Evolutionary conservation across 2,329 filamentous ascomycete genomes (phyloP), one percentile per base, ranked within the genome.

Genomic region (Cercospora zeina): DNA sequence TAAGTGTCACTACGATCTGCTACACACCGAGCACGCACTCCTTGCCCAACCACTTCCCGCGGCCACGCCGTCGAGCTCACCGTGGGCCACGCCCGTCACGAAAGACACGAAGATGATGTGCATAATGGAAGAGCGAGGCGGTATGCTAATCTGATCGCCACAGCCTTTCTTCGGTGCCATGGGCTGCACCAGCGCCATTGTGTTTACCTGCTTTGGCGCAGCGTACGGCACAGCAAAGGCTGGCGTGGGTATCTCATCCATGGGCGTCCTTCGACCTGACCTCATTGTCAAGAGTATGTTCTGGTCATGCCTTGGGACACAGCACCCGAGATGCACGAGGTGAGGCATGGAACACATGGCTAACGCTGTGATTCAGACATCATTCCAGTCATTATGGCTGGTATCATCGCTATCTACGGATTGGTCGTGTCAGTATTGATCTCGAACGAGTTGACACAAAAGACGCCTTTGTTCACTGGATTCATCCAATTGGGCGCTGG

Each of bases 311-410:
- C 13, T 16, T 47, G 42, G 3, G 24, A 42, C 30, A 61, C 11
- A 6, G 30, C 5, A 2, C 9, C 36, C 21, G 47, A 19, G 24
- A 19, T 47, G 6, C 42, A 47, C 14, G 42, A 47, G 42, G 4
- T 47, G 21, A 13, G 24, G 21, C 42, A 27, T 50, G 39, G 57
- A 49, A 36, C 36, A 58, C 7, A n/a, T n/a, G 30, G 39, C 66
- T 71, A 61, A 70, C 54, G 33, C 21, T 24, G 30, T 24, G 33
- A 19, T 3, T 9, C 70, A 97, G 93, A 97, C 86, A 97, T 97
- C 79, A 93, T 97, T 69, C 95, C 95, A 78, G 95, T 97, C 81
- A 96, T 99, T 88, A 99, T 99, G 95, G 95, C 95, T 85, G 95
- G 95, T 97, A 99, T 99, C 81, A 97, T 99, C 81, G 95, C 91